Evolutionary conservation across 495 filamentous ascomycete species (phyloP).

Genomic region (Hyaloscypha finlandica): DNA sequence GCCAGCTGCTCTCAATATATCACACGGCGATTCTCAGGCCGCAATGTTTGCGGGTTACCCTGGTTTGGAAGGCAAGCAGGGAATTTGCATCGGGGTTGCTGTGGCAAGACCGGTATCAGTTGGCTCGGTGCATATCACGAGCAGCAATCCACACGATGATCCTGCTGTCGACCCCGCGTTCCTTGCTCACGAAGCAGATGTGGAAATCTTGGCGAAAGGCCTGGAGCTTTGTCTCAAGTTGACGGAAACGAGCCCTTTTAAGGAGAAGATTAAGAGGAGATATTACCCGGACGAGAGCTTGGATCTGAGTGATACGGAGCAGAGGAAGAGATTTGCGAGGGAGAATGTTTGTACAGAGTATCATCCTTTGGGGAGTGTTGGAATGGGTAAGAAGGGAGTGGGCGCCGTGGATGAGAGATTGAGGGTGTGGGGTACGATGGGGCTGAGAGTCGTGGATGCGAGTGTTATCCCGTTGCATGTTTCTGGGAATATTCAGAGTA

Average conservation of each 20-base stretch:
- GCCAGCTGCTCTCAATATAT: neutral
- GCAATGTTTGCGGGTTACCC: neutral
- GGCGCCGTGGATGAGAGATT: constrained; percentile 37
- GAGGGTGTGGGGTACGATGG: constrained; percentile 38
- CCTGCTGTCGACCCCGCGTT: constrained; percentile 39
- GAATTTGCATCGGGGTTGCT: constrained; percentile 30
- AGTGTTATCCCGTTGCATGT: constrained; percentile 14
- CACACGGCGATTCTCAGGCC: neutral
- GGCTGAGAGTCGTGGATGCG: constrained; percentile 43
- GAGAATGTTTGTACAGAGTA: constrained; percentile 2
- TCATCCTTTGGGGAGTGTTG: constrained; percentile 4
- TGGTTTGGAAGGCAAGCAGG: constrained; percentile 18
- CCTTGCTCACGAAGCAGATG: constrained; percentile 37
- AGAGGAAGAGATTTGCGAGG: constrained; percentile 2
- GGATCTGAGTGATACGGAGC: constrained; percentile 1
- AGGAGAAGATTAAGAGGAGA: constrained; percentile 17
- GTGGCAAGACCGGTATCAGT: constrained; percentile 39
- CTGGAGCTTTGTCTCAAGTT: constrained; percentile 8
- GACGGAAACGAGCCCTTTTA: constrained; percentile 7
- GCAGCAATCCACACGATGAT: constrained; percentile 34
- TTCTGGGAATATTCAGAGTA: constrained; percentile 16
- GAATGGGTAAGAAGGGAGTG: constrained; percentile 18
- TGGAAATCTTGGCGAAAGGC: constrained; percentile 37
- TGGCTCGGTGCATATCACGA: constrained; percentile 39
- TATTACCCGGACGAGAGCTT: neutral